Evolutionary conservation across 176 grass and related monocot genomes (phyloP).

Genomic region (Aegilops bicornis): DNA sequence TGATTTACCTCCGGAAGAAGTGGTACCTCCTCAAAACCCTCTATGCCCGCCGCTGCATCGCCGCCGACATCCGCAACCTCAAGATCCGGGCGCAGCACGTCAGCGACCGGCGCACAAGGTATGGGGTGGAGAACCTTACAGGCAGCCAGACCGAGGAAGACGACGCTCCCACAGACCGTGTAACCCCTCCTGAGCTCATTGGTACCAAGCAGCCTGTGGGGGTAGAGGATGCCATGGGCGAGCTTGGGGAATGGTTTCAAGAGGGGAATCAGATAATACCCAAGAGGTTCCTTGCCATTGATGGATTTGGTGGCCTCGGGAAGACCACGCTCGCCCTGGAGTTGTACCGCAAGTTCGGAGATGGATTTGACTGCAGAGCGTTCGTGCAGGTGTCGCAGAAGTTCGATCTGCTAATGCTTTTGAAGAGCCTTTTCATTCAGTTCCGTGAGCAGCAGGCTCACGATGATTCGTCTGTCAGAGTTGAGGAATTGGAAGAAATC

Average conservation of each 20-base stretch:
- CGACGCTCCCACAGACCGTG: not conserved
- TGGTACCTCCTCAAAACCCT: not conserved
- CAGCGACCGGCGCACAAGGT: not conserved
- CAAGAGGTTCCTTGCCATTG: not conserved
- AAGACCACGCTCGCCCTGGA: conserved; percentile 26
- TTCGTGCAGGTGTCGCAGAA: conserved; percentile 22
- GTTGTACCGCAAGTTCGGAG: conserved; percentile 2
- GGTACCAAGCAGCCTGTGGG: conserved; percentile 14
- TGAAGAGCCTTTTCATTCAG: conserved; percentile 3
- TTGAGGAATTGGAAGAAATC: not conserved
- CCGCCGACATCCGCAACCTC: not conserved
- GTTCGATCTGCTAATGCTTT: not conserved
- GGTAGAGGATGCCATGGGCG: not conserved
- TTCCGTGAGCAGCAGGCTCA: conserved; percentile 3
- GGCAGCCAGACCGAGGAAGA: too few relatives aligned
- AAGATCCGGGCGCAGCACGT: not conserved
- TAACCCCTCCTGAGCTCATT: not conserved
- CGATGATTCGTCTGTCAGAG: too few relatives aligned
- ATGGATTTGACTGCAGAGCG: not conserved
- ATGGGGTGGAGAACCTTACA: not conserved
- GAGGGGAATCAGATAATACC: not conserved
- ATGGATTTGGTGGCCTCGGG: conserved; percentile 26
- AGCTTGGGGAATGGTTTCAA: not conserved
- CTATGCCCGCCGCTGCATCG: not conserved
- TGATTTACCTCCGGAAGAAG: not conserved